Conservation (phyloP, 140 eudicot species). For the Bidens hawaiensis region DNA sequence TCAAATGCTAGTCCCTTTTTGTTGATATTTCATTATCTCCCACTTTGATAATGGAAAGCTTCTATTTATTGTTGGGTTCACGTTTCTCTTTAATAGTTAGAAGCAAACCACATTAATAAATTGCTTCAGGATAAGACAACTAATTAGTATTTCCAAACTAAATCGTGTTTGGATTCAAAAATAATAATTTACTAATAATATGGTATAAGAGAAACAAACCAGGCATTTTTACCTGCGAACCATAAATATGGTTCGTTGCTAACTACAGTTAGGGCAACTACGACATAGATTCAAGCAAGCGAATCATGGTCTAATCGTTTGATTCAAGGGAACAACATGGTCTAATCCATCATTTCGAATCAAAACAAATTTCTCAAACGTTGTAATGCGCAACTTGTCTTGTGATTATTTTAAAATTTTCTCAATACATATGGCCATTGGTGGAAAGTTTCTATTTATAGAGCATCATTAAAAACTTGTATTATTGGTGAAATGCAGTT, state of each 20-base stretch:
- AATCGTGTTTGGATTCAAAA: neutral
- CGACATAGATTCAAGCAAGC: neutral
- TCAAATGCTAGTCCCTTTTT: constrained; percentile 23
- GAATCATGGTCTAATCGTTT: neutral
- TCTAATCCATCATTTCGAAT: neutral
- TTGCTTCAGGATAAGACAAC: neutral
- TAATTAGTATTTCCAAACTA: neutral
- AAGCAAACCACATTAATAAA: neutral
- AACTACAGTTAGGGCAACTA: neutral
- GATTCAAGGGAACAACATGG: neutral
- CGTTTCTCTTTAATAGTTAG: neutral
- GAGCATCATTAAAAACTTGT: constrained; percentile 19
- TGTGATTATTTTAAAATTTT: neutral
- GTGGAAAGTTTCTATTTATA: constrained; percentile 33
- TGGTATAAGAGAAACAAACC: neutral
- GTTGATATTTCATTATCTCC: constrained; percentile 8
- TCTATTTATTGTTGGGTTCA: constrained; percentile 8
- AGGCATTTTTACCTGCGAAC: neutral
- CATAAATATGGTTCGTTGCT: neutral
- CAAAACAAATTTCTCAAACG: neutral
- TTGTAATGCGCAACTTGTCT: neutral
- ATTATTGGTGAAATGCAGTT: constrained; percentile 22
- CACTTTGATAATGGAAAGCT: constrained; percentile 30
- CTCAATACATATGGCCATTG: constrained; percentile 8
- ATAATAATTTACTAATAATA: neutral